Evolutionary conservation across 805 yeast genomes (phyloP).

Genomic region (Teunomyces atbi): DNA sequence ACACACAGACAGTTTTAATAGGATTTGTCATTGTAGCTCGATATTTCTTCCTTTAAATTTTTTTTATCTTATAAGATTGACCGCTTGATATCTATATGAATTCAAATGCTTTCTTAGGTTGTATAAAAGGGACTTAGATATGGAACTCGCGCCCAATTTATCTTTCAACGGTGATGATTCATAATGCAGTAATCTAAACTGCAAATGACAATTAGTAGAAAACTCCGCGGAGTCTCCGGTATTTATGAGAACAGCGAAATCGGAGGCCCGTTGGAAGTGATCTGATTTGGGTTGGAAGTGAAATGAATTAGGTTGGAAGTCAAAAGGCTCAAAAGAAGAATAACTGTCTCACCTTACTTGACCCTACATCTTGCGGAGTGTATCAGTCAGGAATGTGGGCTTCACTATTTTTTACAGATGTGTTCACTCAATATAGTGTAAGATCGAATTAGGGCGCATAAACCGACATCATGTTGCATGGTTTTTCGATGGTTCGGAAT

Average conservation of each 20-base stretch:
- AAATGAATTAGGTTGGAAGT: no score
- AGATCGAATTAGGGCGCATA: no score
- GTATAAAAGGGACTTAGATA: not conserved
- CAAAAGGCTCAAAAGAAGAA: no score
- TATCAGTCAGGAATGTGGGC: no score
- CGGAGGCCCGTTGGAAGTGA: not conserved
- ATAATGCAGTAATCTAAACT: not conserved
- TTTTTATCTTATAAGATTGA: not conserved
- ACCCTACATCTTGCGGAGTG: no score
- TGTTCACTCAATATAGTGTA: no score
- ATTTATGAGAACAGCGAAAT: not conserved
- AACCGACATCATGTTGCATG: no score
- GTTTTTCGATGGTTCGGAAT: not conserved
- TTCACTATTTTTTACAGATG: no score
- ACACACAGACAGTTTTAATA: conserved; percentile 66
- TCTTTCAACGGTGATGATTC: not conserved
- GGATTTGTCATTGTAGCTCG: conserved; percentile 23
- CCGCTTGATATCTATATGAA: not conserved
- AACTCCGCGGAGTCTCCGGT: not conserved
- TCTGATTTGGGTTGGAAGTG: no score
- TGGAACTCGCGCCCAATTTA: no score
- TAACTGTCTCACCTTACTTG: no score
- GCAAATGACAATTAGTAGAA: not conserved
- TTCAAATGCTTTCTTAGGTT: not conserved
- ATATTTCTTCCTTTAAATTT: not conserved